phyloP scores from a whole-genome alignment of 805 yeast species.

The Candida adriatica region DNA sequence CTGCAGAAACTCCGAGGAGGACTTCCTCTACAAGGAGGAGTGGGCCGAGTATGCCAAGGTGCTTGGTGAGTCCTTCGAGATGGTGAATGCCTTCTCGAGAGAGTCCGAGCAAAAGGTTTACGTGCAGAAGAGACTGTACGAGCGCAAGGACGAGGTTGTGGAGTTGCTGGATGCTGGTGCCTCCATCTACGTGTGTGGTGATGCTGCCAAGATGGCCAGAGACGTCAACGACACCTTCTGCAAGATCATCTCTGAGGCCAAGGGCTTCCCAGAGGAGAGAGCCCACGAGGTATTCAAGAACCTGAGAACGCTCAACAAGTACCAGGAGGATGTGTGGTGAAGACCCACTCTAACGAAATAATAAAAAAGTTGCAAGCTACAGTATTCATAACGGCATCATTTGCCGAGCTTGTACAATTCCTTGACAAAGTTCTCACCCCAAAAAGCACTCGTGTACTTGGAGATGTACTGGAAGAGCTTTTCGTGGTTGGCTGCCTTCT shows the following conservation, averaged over 20 bases:
- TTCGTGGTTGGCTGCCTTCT: slow-evolving; percentile 69
- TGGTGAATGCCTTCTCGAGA: slow-evolving; percentile 85
- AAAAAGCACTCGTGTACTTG: slow-evolving; percentile 89
- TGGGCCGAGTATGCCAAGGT: slow-evolving; percentile 70
- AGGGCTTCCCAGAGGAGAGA: slow-evolving; percentile 55
- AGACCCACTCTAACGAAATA: too few species aligned
- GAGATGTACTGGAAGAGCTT: slow-evolving; percentile 82
- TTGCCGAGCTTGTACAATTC: slow-evolving; percentile 52
- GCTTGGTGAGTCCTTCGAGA: slow-evolving; percentile 51
- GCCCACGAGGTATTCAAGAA: slow-evolving; percentile 75
- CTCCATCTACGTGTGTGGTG: slow-evolving; percentile 92
- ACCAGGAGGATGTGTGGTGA: slow-evolving; percentile 98
- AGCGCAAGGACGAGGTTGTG: slow-evolving; percentile 37
- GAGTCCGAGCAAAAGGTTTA: slow-evolving; percentile 58
- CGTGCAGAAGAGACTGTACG: slow-evolving; percentile 74
- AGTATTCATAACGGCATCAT: too few species aligned
- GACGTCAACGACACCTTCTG: slow-evolving; percentile 74
- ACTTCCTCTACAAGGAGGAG: slow-evolving; percentile 81
- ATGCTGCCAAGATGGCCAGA: slow-evolving; percentile 92
- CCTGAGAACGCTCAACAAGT: slow-evolving; percentile 75
- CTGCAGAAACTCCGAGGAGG: slow-evolving; percentile 72
- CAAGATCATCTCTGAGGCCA: slow-evolving; percentile 53
- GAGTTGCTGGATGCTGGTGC: slow-evolving; percentile 64
- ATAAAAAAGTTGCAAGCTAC: too few species aligned
- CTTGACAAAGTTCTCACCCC: slow-evolving; percentile 95